phyloP scores from a whole-genome alignment of 2,329 filamentous ascomycete genomes.

The Ascochyta rabiei region DNA sequence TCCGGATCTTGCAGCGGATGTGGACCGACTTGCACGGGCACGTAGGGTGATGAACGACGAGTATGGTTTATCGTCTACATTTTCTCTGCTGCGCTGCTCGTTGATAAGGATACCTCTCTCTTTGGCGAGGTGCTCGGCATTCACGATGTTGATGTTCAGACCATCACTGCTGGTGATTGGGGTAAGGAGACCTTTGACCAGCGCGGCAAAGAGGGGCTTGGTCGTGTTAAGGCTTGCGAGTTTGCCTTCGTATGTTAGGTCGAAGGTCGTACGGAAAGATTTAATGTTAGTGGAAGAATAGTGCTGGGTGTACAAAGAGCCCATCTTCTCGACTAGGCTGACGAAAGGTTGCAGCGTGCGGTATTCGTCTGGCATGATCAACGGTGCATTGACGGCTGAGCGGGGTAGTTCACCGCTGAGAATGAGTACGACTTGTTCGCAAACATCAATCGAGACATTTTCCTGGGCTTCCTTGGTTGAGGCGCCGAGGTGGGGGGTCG shows the following conservation, averaged over 20 bases:
- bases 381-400: slow-evolving; percentile 78
- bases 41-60: slow-evolving; percentile 73
- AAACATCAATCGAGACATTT: slow-evolving; percentile 82
- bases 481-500: slow-evolving; percentile 80
- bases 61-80: slow-evolving; percentile 66
- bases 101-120: slow-evolving; percentile 80
- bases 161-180: slow-evolving; percentile 70
- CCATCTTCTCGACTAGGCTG: slow-evolving; percentile 77
- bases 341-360: slow-evolving; percentile 79
- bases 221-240: slow-evolving; percentile 74
- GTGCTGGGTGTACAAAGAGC: slow-evolving; percentile 78
- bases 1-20: slow-evolving; percentile 33
- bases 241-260: slow-evolving; percentile 78
- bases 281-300: slow-evolving; percentile 55
- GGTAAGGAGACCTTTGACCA: slow-evolving; percentile 76
- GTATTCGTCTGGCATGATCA: slow-evolving; percentile 82
- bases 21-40: slow-evolving; percentile 54
- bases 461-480: slow-evolving; percentile 84
- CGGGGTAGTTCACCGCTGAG: slow-evolving; percentile 75
- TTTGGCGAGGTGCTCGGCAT: slow-evolving; percentile 75
- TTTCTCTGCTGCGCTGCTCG: slow-evolving; percentile 70
- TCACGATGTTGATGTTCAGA: slow-evolving; percentile 80
- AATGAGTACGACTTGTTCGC: slow-evolving; percentile 77
- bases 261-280: slow-evolving; percentile 70
- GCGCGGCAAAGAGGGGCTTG: slow-evolving; percentile 76